Evolutionary conservation across 2,329 filamentous ascomycete species (phyloP).

Genomic region (Chalaropsis ovoidea): DNA sequence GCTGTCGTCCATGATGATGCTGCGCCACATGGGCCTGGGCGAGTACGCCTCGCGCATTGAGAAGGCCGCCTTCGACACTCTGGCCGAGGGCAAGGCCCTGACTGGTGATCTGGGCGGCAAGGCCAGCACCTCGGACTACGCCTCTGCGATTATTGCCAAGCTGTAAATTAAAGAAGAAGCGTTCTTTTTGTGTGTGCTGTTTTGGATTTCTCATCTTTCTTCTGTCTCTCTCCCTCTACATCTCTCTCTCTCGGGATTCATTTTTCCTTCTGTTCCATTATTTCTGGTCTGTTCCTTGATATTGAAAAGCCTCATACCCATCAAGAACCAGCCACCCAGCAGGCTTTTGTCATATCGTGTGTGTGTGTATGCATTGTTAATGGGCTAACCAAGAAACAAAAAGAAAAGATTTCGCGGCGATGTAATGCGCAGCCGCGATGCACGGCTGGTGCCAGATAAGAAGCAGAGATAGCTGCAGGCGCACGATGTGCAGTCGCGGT

Average conservation of each 20-base stretch:
- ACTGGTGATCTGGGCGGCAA: constrained; percentile 95
- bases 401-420: no score
- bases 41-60: constrained; percentile 81
- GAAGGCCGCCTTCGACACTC: constrained; percentile 86
- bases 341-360: no score
- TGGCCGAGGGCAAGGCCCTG: constrained; percentile 90
- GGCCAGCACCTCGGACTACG: constrained; percentile 91
- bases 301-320: constrained; percentile 15
- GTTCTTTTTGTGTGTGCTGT: neutral
- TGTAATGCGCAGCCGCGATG: no score
- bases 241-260: neutral
- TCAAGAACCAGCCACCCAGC: neutral
- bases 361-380: neutral
- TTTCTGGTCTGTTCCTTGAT: neutral
- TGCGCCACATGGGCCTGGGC: constrained; percentile 91
- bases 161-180: constrained; percentile 38
- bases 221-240: constrained; percentile 1
- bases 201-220: constrained; percentile 4
- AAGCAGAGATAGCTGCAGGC: no score
- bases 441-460: no score
- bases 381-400: neutral
- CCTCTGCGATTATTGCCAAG: constrained; percentile 73
- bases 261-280: constrained; percentile 5
- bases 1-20: constrained; percentile 97
- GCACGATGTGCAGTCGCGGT: neutral